Evolutionary conservation across 2,329 filamentous ascomycete genomes (phyloP).

Genomic region (Alternaria panax): DNA sequence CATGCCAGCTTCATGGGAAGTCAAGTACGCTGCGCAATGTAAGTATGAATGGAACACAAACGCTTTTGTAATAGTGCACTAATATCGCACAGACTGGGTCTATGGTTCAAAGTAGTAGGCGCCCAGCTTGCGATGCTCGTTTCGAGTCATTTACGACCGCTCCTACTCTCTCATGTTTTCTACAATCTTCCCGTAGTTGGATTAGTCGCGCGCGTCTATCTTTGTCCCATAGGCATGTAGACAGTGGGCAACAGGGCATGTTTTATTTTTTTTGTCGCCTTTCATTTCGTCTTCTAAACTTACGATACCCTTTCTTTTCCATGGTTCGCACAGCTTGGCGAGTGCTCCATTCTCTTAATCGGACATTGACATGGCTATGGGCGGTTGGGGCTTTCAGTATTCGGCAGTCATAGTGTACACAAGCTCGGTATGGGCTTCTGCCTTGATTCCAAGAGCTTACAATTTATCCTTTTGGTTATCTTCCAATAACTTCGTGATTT

Average conservation of each 20-base stretch:
- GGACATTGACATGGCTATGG: constrained; percentile 1
- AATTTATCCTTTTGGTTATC: not conserved
- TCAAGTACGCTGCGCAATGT: constrained; percentile 55
- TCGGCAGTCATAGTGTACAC: not conserved
- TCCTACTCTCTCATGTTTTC: constrained; percentile 5
- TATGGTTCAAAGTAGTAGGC: constrained; percentile 46
- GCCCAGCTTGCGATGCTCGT: constrained; percentile 15
- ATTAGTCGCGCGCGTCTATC: constrained; percentile 9
- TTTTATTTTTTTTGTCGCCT: not conserved
- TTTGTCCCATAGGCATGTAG: not conserved
- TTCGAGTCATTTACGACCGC: constrained; percentile 17
- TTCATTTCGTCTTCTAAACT: constrained; percentile 4
- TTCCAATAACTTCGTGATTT: not conserved
- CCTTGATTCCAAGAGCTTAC: not conserved
- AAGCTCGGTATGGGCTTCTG: not conserved
- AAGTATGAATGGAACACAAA: constrained; percentile 9
- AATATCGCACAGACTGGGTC: constrained; percentile 51
- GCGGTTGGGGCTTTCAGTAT: not conserved
- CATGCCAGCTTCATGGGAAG: constrained; percentile 42
- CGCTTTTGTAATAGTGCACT: constrained; percentile 1
- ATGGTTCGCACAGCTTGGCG: not conserved
- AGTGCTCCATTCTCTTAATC: not conserved
- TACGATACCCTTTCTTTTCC: constrained; percentile 22
- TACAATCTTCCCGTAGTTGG: not conserved
- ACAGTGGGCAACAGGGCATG: not conserved